A percentile compares a stretch with the other conserved stretches of the same genome.
Evolutionary conservation across 2,329 filamentous ascomycete genomes (phyloP).

Genomic region (Grosmannia clavigera): DNA sequence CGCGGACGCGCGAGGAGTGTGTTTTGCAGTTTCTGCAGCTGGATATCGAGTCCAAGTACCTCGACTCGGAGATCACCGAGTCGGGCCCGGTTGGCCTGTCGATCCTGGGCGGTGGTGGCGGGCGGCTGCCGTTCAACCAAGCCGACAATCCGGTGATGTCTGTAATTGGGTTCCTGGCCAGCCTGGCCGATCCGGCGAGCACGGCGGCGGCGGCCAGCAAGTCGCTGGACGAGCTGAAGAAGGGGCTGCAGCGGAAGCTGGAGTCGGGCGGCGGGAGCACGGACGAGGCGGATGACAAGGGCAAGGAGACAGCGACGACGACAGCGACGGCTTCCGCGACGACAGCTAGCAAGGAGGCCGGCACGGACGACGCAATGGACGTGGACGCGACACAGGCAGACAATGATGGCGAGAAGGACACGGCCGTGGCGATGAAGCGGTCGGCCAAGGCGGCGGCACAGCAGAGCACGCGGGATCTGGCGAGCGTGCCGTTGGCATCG

Average conservation of each 20-base stretch:
- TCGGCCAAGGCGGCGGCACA: constrained; percentile 18
- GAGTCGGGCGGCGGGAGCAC: constrained; percentile 35
- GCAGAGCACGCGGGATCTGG: constrained; percentile 25
- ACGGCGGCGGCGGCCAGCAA: constrained; percentile 84
- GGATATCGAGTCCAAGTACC: constrained; percentile 94
- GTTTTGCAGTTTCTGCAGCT: constrained; percentile 92
- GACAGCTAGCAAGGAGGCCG: constrained; percentile 22
- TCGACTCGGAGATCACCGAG: constrained; percentile 59
- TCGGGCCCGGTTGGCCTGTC: constrained; percentile 45
- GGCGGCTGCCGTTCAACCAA: constrained; percentile 79
- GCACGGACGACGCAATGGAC: constrained; percentile 58
- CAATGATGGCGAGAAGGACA: constrained; percentile 46
- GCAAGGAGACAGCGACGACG: constrained; percentile 32
- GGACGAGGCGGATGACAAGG: constrained; percentile 37
- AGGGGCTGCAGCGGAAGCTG: constrained; percentile 64
- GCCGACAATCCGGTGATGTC: constrained; percentile 95
- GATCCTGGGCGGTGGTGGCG: constrained; percentile 59
- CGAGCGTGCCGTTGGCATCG: constrained; percentile 73
- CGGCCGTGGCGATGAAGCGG: constrained; percentile 51
- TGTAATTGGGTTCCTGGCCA: constrained; percentile 86
- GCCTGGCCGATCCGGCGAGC: constrained; percentile 77
- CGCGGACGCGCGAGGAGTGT: constrained; percentile 86
- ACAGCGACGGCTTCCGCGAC: too few relatives aligned
- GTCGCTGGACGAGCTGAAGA: constrained; percentile 76
- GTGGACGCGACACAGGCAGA: constrained; percentile 37